phyloP scores from a whole-genome alignment of 805 yeast genomes.

The Hanseniaspora vineae region DNA sequence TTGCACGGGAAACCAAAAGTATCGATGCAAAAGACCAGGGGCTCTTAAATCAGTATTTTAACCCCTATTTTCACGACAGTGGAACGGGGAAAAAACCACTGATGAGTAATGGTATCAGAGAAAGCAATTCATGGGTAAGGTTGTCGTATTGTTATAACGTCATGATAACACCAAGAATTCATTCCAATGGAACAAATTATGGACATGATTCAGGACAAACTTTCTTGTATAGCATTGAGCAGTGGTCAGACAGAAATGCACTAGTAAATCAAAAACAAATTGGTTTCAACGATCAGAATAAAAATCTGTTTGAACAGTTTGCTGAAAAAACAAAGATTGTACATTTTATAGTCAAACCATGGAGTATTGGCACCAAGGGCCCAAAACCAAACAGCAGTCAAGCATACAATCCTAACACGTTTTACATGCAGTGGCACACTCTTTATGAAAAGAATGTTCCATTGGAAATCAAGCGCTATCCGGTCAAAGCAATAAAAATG shows the following conservation, averaged over 20 bases:
- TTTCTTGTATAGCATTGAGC: background rate
- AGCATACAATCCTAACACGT: background rate
- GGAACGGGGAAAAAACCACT: too few relatives aligned
- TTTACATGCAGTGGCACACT: background rate
- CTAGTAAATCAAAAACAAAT: too few relatives aligned
- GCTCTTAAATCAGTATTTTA: slow-evolving; percentile 61
- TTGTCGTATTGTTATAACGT: slow-evolving; percentile 79
- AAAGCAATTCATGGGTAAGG: slow-evolving; percentile 38
- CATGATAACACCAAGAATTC: slow-evolving; percentile 27
- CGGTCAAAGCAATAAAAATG: background rate
- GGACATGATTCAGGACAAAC: background rate
- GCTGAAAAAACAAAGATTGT: slow-evolving; percentile 30
- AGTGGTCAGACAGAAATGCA: background rate
- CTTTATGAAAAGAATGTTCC: background rate
- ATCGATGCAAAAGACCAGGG: slow-evolving; percentile 96
- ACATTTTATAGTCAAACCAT: slow-evolving; percentile 56
- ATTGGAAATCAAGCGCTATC: background rate
- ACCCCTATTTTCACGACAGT: slow-evolving; percentile 1
- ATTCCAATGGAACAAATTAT: background rate
- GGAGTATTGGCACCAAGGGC: slow-evolving; percentile 22
- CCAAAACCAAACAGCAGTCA: background rate
- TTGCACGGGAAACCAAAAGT: slow-evolving; percentile 20
- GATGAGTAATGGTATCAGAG: background rate
- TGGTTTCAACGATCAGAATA: background rate
- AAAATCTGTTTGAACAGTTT: slow-evolving; percentile 37